A percentile compares a stretch with the other conserved stretches of the same genome.
phyloP scores from a whole-genome alignment of 129 eudicot genomes.

The Helianthus tuberosus region DNA sequence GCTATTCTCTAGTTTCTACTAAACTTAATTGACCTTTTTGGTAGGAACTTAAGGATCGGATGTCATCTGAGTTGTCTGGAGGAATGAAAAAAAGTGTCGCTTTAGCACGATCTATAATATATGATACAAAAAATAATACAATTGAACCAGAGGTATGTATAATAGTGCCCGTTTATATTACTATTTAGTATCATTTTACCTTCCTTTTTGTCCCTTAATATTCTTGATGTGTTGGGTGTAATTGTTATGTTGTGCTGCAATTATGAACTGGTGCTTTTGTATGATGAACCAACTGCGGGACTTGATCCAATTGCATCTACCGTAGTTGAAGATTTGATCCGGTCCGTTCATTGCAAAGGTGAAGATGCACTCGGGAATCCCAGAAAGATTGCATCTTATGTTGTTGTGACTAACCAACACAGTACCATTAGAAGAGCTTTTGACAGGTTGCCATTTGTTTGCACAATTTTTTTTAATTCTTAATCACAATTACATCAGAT shows the following conservation, averaged over 20 bases:
- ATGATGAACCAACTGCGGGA: slow-evolving; percentile 98
- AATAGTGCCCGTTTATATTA: background rate
- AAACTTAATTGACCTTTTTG: slow-evolving; percentile 26
- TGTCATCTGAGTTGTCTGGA: slow-evolving; percentile 99
- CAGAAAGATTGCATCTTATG: slow-evolving; percentile 86
- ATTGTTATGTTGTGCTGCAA: slow-evolving; percentile 6
- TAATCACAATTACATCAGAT: background rate
- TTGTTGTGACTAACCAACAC: slow-evolving; percentile 96
- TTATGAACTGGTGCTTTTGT: slow-evolving; percentile 73
- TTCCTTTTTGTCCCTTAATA: background rate
- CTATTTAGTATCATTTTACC: slow-evolving; percentile 2
- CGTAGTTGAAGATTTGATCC: slow-evolving; percentile 96
- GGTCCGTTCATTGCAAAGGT: slow-evolving; percentile 84
- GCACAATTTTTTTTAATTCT: background rate
- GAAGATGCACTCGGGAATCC: slow-evolving; percentile 79
- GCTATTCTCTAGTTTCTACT: background rate
- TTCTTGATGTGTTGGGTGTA: slow-evolving; percentile 7
- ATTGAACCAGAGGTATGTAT: slow-evolving; percentile 88
- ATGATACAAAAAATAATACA: slow-evolving; percentile 74
- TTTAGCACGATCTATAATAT: slow-evolving; percentile 85
- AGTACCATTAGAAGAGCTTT: slow-evolving; percentile 96
- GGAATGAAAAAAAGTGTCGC: slow-evolving; percentile 99
- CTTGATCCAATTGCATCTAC: slow-evolving; percentile 99
- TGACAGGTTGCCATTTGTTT: slow-evolving; percentile 62
- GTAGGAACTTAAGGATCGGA: slow-evolving; percentile 89